A percentile compares a stretch with the other conserved stretches of the same genome.
Conservation (phyloP, 2,329 filamentous ascomycete genomes). For the Xylariaceae sp. region DNA sequence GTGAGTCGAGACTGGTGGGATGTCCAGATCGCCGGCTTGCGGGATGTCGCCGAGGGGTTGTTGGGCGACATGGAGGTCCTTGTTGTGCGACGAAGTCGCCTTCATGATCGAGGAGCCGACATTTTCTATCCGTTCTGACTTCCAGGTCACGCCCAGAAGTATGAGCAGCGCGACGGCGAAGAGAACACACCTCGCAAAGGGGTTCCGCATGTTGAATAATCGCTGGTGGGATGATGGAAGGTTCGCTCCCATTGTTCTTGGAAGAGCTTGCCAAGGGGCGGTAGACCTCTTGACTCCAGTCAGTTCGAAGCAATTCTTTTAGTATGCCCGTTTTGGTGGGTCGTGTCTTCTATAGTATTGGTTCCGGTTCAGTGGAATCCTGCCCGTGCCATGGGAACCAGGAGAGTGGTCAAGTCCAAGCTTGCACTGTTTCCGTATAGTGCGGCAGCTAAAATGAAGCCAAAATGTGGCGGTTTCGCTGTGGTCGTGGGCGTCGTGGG, state of each 20-base stretch:
- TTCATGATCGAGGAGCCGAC: constrained; percentile 40
- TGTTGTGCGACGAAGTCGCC: constrained; percentile 34
- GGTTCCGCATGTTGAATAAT: constrained; percentile 46
- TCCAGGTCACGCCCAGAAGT: constrained; percentile 39
- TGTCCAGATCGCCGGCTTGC: constrained; percentile 27
- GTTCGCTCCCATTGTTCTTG: constrained; percentile 36
- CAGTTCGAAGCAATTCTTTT: constrained; percentile 8
- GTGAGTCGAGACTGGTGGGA: constrained; percentile 33
- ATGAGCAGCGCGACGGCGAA: constrained; percentile 41
- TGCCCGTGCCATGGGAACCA: not conserved
- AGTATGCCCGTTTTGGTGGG: constrained; percentile 2
- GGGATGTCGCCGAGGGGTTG: constrained; percentile 30
- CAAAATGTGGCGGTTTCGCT: not conserved
- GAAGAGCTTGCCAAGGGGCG: constrained; percentile 20
- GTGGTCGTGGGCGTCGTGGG: constrained; percentile 8
- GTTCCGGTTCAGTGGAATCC: not conserved
- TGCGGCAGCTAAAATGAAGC: not conserved
- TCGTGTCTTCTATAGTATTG: not conserved
- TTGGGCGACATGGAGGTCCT: constrained; percentile 31
- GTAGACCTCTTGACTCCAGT: constrained; percentile 18
- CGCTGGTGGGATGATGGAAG: constrained; percentile 37
- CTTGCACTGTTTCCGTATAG: constrained; percentile 1
- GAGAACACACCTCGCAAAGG: constrained; percentile 41
- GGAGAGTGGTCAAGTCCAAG: constrained; percentile 5
- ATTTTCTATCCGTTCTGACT: constrained; percentile 37